These are phyloP conservation scores for Alopecurus myosuroides DNA, from an alignment of 176 grass and related monocot species.

Conservation along the genomic window DNA sequence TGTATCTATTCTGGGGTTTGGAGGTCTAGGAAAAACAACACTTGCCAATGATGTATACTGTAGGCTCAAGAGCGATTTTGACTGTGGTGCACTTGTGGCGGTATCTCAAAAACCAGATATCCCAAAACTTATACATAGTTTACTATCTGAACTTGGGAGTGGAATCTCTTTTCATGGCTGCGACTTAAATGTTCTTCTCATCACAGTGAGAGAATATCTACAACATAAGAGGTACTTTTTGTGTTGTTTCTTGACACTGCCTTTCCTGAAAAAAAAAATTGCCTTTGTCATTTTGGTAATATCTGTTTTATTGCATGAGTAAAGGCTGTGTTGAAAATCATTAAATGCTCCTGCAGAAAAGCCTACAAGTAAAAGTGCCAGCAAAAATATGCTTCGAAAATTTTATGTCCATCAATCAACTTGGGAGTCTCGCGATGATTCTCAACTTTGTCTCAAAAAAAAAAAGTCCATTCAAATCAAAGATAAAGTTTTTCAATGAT, in stretches of 20 bases:
- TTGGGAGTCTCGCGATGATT: no score
- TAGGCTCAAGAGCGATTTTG: no score
- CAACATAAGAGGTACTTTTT: background rate
- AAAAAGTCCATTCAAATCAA: no score
- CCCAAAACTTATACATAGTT: background rate
- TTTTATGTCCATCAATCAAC: no score
- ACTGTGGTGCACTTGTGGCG: no score
- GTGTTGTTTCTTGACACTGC: background rate
- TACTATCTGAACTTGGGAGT: background rate
- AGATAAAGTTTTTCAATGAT: no score
- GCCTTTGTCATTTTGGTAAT: background rate
- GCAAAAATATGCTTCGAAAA: background rate
- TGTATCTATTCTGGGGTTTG: background rate
- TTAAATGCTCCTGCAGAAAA: no score
- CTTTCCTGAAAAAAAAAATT: background rate
- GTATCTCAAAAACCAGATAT: background rate
- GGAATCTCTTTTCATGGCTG: background rate
- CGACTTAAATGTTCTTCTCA: background rate
- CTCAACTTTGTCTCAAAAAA: no score
- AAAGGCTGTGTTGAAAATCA: no score
- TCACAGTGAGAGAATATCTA: background rate
- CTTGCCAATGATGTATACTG: background rate
- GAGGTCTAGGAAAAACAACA: background rate
- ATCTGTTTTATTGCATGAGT: no score
- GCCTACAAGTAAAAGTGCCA: no score